Conservation (phyloP, 805 yeast genomes). For the Phaffomyces opuntiae region DNA sequence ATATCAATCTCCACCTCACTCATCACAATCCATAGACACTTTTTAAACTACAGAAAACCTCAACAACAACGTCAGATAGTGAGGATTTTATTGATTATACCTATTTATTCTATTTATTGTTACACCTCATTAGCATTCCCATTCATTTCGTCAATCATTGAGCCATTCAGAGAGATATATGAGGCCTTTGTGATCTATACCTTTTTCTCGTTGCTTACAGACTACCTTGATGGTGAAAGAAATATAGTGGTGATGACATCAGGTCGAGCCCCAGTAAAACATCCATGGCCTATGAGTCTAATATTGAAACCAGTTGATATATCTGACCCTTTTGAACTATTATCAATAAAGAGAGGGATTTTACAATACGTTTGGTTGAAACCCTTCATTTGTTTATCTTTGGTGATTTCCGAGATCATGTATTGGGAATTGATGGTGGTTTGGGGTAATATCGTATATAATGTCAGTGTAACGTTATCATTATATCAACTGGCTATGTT, state of each 20-base stretch:
- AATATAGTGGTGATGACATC: slow-evolving; percentile 65
- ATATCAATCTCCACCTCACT: slow-evolving; percentile 2
- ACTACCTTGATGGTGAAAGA: slow-evolving; percentile 88
- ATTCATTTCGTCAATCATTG: slow-evolving; percentile 41
- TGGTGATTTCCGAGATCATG: slow-evolving; percentile 37
- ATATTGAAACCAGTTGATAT: slow-evolving; percentile 61
- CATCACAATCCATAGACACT: slow-evolving; percentile 38
- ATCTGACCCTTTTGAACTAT: slow-evolving; percentile 75
- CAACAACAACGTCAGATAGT: slow-evolving; percentile 79
- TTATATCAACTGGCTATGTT: slow-evolving; percentile 81
- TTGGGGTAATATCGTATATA: slow-evolving; percentile 66
- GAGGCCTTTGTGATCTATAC: slow-evolving; percentile 96
- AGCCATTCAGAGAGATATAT: slow-evolving; percentile 81
- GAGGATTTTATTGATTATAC: slow-evolving; percentile 76
- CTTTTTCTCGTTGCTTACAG: slow-evolving; percentile 75
- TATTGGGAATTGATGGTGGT: slow-evolving; percentile 50
- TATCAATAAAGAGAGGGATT: slow-evolving; percentile 74
- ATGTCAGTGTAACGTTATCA: slow-evolving; percentile 73
- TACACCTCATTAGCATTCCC: slow-evolving; percentile 47
- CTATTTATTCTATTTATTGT: slow-evolving; percentile 71
- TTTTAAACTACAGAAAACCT: slow-evolving; percentile 78
- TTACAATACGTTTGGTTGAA: slow-evolving; percentile 94
- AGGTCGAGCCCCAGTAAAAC: slow-evolving; percentile 65
- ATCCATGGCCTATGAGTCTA: slow-evolving; percentile 48
- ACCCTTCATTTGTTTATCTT: slow-evolving; percentile 66